Evolutionary conservation across 495 filamentous ascomycete genomes (phyloP), one percentile per base, ranked within the genome.

Genomic region (Cetradonia linearis): DNA sequence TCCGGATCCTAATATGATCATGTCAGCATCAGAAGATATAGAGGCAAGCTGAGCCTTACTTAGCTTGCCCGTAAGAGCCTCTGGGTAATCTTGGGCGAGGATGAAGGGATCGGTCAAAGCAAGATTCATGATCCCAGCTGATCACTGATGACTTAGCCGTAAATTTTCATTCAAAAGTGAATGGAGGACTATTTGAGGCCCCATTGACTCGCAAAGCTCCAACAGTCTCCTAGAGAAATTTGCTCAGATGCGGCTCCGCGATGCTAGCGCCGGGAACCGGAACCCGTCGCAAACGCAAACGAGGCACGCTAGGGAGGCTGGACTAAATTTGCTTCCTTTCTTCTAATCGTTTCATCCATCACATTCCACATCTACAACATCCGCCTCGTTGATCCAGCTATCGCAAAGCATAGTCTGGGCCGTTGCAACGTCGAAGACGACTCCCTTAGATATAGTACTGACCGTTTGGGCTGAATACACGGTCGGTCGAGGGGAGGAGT

Each of bases 11-110:
- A 44, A 14, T 49, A 25, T 23, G 18, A 25, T 11, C 18, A 30
- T 25, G 20, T 53, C 23, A 68, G 59, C 4, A 55, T 44, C 5
- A 25, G 34, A 1, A 36, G 7, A 14, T 23, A 33, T 5, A 14
- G 18, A 34, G 13, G 50, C n/a, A 16, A 44, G 27, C n/a, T 25
- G 2, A 36, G 1, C 40, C 69, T 76, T 84, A 79, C 91, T 86
- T 50, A 98, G 84, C 53, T 85, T 87, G 66, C 88, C 89, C 50
- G 85, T 88, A 56, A 95, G 82, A 28, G 85, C 80, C 66, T 97
- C 94, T 47, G 93, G 93, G 67, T 94, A 94, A 69, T 98, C 93
- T 76, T 96, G 91, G 5, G 90, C 87, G 46, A 97, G 87, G 65
- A 88, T 80, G 69, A 88, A 87, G 31, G 87, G 88, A 69, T 92